Evolutionary conservation across 75 land plant species (phyloP).

Genomic region (Selaginella tamariscina): DNA sequence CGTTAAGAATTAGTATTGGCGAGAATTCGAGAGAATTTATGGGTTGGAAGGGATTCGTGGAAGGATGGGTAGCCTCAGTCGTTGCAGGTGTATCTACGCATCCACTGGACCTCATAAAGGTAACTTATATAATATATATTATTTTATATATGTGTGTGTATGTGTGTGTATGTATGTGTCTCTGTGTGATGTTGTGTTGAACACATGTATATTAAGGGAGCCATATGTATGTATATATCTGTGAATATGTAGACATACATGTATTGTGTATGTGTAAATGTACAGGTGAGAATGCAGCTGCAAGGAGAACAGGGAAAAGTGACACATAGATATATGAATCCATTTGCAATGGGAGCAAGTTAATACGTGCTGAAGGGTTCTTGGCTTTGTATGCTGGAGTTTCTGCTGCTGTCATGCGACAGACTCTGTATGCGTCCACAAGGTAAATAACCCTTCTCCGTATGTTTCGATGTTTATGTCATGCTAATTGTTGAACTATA

Average conservation of each 20-base stretch:
- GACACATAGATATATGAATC: background rate
- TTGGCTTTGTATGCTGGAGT: background rate
- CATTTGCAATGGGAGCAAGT: background rate
- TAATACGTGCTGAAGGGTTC: background rate
- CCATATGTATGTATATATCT: no score
- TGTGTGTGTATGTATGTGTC: no score
- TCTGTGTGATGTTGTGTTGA: no score
- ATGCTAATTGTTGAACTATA: no score
- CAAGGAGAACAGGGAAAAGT: background rate
- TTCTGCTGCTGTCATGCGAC: background rate
- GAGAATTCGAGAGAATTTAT: background rate
- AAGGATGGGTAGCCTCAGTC: background rate
- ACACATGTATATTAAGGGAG: no score
- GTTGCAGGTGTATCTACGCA: background rate
- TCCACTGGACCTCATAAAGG: background rate
- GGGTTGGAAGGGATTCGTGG: background rate
- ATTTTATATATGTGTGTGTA: no score
- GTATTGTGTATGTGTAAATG: no score
- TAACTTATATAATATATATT: no score
- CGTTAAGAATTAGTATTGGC: background rate
- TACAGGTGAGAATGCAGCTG: background rate
- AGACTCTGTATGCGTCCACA: background rate
- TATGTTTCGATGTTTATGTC: no score
- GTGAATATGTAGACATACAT: no score
- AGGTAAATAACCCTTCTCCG: no score